Evolutionary conservation across 352 stramenopile species (phyloP), one percentile per base, ranked within the genome.

Genomic region (Phytophthora sojae): DNA sequence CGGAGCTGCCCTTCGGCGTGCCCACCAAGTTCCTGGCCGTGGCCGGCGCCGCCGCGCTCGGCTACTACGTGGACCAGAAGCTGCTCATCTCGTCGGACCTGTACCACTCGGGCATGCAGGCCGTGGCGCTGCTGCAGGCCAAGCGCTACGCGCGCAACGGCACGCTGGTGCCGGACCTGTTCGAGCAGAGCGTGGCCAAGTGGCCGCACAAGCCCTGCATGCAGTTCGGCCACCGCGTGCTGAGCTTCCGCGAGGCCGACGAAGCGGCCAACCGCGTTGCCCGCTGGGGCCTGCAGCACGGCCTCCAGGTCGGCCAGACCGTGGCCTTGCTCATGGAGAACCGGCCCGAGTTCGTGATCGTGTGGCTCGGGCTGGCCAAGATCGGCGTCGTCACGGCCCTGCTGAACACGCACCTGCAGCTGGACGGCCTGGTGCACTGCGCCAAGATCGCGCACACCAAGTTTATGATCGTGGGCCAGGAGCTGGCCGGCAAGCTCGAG

Each of bases 281-380:
- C 15, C 81, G 89, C 59, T 96, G 86, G 89, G 86, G 82, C 9
- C 55, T 94, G 8, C 51, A 69, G 12, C 63, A 75, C 12, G 85
- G 83, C 0, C 61, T 97, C 0, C 58, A 74, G 30, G 19, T 54
- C 0, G 90, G 91, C 30, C 77, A 96, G 57, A 94, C 84, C 4
- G 86, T 94, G 29, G 90, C 82, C 30, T 71, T 97, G 52, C 70
- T 97, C 35, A 96, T 96, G 85, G 84, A 94, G 67, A 97, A 97
- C 75, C 80, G 89, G 0, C 89, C 88, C 37, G 89, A 96, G 67
- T 97, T 91, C 58, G 66, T 97, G 29, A 62, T 90, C 23, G 75
- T 89, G 14, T 97, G 91, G 91, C 79, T 97, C 61, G 91, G 89
- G 0, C 77, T 97, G 50, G 59, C 86, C 64, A 97, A 97, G 73